Base-by-base conservation (phyloP, 345 rosid genomes). In the Pseudoturritis turrita region DNA sequence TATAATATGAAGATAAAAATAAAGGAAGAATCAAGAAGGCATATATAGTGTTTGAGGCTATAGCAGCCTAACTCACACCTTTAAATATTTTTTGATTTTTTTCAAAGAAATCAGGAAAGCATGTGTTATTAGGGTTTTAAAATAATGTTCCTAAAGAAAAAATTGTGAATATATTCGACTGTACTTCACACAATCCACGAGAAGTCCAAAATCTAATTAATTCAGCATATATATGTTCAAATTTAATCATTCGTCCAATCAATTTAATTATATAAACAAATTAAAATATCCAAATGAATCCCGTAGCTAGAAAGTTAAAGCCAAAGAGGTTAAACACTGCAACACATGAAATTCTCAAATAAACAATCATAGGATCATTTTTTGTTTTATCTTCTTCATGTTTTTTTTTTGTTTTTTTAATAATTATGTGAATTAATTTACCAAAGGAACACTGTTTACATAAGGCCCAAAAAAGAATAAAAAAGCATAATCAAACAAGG, bases 241-340 rank as follows among this genome's bases (percentile, higher is more conserved):
- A 8, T 8, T 33, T 33, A 33, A 11, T 8, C 5, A 62, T 53
- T 49, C 7, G 14, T 40, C 13, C 17, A 10, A 6, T 13, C 11
- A 54, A 45, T 55, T 64, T 73, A 18, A 55, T 41, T 12, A 55
- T 21, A 41, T 11, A 22, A 44, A 62, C 26, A 72, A 23, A 72
- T 33, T 53, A 72, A 70, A 53, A 54, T 33, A 44, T 17, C 56
- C 8, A 62, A 50, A 28, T 28, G 46, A 60, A 36, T 3, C 39
- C 41, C 36, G n/a, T n/a, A n/a, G n/a, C 1, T 6, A 3, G 18
- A 26, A 49, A 70, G 25, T 36, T 47, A 58, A 58, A 23, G 45
- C 3, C 36, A 22, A 23, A 46, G 18, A 18, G 23, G n/a, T 26
- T 2, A 41, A 47, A 47, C 14, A 60, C 17, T 23, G 28, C 49